Conservation (phyloP, 225 moss, liverwort and hornwort species). For the Sphagnum contortum region DNA sequence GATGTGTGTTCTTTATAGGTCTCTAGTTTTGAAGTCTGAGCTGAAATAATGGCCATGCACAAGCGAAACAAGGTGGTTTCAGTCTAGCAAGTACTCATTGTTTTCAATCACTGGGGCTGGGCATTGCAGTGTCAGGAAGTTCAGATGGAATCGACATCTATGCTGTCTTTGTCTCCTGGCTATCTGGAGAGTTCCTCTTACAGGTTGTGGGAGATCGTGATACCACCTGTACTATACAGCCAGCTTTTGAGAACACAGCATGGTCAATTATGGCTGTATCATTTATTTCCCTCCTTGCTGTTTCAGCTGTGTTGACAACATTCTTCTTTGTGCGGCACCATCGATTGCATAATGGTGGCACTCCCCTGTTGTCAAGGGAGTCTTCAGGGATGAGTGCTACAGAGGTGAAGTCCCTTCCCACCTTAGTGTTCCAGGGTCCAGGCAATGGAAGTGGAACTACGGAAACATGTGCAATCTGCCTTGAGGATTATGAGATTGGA, state of each 20-base stretch:
- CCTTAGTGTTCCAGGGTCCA: slow-evolving; percentile 63
- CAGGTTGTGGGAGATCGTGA: slow-evolving; percentile 62
- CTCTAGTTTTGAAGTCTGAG: too few species aligned
- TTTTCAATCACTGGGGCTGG: neutral
- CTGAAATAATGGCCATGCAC: too few species aligned
- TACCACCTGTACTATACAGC: slow-evolving; percentile 66
- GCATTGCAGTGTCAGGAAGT: slow-evolving; percentile 79
- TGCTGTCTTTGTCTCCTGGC: slow-evolving; percentile 81
- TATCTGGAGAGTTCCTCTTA: slow-evolving; percentile 72
- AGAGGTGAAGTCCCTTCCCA: slow-evolving; percentile 74
- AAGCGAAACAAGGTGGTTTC: neutral
- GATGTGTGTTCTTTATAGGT: neutral
- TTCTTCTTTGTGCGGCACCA: slow-evolving; percentile 98
- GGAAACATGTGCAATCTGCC: slow-evolving; percentile 92
- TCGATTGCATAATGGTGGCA: slow-evolving; percentile 51
- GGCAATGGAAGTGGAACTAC: slow-evolving; percentile 66
- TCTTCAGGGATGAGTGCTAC: slow-evolving; percentile 67
- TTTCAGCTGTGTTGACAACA: slow-evolving; percentile 80
- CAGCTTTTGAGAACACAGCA: slow-evolving; percentile 85
- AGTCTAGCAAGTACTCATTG: too few species aligned
- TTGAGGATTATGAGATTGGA: slow-evolving; percentile 85
- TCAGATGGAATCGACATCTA: slow-evolving; percentile 59
- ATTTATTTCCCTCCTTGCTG: slow-evolving; percentile 84
- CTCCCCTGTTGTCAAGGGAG: slow-evolving; percentile 48
- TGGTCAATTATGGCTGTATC: slow-evolving; percentile 99